Base-by-base conservation (phyloP, 345 rosid species). In the Eucalyptus erythrocorys region DNA sequence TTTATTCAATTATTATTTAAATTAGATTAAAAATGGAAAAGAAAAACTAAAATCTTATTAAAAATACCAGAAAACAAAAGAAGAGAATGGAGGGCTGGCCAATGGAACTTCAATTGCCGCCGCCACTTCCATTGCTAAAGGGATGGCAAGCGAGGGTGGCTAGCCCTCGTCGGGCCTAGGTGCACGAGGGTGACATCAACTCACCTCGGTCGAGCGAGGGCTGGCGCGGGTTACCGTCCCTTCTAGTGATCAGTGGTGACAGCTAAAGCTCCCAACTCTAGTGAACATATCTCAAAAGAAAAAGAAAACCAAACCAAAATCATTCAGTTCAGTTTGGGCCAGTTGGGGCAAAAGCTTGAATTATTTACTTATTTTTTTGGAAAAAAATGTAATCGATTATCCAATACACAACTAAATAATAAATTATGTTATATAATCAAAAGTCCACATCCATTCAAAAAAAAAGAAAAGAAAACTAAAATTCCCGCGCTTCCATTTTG, bases 111-210 rank as follows among this genome's bases (percentile, higher is more conserved):
- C 0, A 21, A 0, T 21, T 21, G 10, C 0, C 0, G 5, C 10
- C 2, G 0, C 4, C 5, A 0, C 10, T 7, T 0, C 57, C 10
- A 51, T 51, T 51, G 5, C 5, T 0, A 0, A 51, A 51, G 26
- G 0, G 26, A 51, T 21, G 57, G 57, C 24, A 51, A 51, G 10
- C 24, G 2, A 51, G 55, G 21, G 55, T 51, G 55, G 24, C 10
- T 19, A 51, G 57, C 57, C 57, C 24, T 51, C 26, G 3, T 19
- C 2, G 10, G 0, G 26, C 57, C 2, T 21, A 1, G 57, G 57
- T n/a, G n/a, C n/a, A n/a, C 10, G 0, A 51, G 26, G 10, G 57
- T 3, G 5, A 21, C 0, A 0, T 19, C 10, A 51, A 2, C 26
- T 51, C 1, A 0, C 26, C 57, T 51, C 8, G 10, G 0, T 51